Evolutionary conservation across 2,329 filamentous ascomycete species (phyloP), one percentile per base, ranked within the genome.

Genomic region (Apiospora marii): DNA sequence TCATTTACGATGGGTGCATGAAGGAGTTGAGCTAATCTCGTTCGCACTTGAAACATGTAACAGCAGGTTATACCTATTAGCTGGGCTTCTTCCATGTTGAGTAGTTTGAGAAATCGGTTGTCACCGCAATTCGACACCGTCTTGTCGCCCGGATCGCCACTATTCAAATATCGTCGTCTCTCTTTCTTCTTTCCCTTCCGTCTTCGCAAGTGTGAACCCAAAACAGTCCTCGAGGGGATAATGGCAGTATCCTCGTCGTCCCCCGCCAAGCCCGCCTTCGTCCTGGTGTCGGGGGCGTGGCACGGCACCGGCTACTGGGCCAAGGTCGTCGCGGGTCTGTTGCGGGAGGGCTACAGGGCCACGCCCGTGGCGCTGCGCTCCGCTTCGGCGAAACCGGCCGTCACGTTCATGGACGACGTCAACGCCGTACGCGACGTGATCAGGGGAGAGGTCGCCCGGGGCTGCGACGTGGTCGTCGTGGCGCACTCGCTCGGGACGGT

Each of bases 341-440:
- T 6, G 46, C 2, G 2, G 22, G 27, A 48, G 14, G 68, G 68
- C 1, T 34, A 69, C 19, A 22, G 34, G 13, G 68, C 27, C 46
- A n/a, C n/a, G 27, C 43, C 68, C 1, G 76, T 86, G 13, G 75
- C 80, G 4, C 81, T 87, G 13, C 84, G 83, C 0, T 85, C 84
- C 4, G 84, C 82, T 0, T 71, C 75, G 1, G 76, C 74, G 4
- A 77, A 83, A 75, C 81, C 79, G 1, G 69, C 74, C 1, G 80
- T 82, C 1, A 84, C 81, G 16, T 85, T 85, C 77, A 79, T 80
- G 37, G 81, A 84, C 70, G 85, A 87, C 70, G 74, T 87, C 48
- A 78, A 84, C 4, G 83, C 78, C 4, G 81, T 82, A 7, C 82
- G 81, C 12, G 76, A 79, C 1, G 79, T 79, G 0, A 84, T 87